A percentile compares a stretch with the other conserved stretches of the same genome.
phyloP scores from a whole-genome alignment of 495 filamentous ascomycete genomes.

The Neurospora sp. region DNA sequence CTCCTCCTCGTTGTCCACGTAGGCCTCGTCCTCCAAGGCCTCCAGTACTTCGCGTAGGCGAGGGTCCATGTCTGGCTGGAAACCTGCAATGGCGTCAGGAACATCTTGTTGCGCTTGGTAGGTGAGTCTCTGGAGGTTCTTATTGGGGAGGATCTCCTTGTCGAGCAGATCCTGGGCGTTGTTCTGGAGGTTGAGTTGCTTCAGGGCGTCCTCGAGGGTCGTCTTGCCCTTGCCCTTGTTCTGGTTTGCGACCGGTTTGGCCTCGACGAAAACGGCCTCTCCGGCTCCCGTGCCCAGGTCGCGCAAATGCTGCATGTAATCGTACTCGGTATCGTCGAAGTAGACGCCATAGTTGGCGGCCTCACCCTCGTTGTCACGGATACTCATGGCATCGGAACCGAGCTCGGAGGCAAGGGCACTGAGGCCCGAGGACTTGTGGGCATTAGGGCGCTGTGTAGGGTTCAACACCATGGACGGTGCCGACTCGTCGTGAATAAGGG shows the following conservation, averaged over 20 bases:
- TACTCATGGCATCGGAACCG: constrained; percentile 40
- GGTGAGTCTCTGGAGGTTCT: constrained; percentile 58
- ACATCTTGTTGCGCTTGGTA: constrained; percentile 93
- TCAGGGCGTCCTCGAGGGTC: constrained; percentile 71
- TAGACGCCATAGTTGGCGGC: constrained; percentile 90
- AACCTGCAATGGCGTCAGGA: constrained; percentile 81
- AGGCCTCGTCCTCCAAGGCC: constrained; percentile 92
- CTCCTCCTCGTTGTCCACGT: constrained; percentile 78
- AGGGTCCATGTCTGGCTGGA: constrained; percentile 98
- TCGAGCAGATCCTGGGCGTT: constrained; percentile 51
- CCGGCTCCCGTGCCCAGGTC: constrained; percentile 54
- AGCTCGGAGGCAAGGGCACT: constrained; percentile 72
- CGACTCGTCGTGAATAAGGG: constrained; percentile 76
- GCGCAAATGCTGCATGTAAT: constrained; percentile 99
- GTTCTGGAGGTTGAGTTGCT: constrained; percentile 51
- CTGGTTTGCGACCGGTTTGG: constrained; percentile 52
- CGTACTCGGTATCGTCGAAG: constrained; percentile 80
- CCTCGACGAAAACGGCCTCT: constrained; percentile 70
- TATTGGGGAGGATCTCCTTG: constrained; percentile 58
- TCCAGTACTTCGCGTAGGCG: constrained; percentile 85
- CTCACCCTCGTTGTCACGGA: constrained; percentile 89
- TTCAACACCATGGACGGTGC: constrained; percentile 77
- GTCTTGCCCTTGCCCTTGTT: constrained; percentile 55
- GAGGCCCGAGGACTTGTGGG: constrained; percentile 43
- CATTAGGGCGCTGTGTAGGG: constrained; percentile 35